Evolutionary conservation across 768 basidiomycete species (phyloP), one percentile per base, ranked within the genome.

Genomic region (Tephrocybe sp.): DNA sequence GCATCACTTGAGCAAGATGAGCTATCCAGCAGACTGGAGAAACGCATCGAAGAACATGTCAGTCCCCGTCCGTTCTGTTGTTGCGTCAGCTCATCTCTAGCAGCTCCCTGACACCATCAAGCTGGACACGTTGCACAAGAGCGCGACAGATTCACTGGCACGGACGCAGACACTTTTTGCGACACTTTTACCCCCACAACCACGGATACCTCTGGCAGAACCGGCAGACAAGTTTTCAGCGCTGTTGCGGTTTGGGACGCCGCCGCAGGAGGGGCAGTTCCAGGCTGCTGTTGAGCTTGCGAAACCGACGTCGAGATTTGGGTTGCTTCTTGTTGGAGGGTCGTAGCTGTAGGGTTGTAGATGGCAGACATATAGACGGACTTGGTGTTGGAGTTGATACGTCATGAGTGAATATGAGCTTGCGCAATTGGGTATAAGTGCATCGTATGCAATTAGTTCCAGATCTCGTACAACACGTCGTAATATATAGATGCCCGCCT

Each of bases 231-330:
- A 72, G 52, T 65, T 67, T 47, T 58, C 60, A n/a, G 58, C 65
- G n/a, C 68, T 86, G 25, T 67, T 85, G 50, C 73, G 71, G 25
- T 74, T 76, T 51, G 85, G 84, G 5, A 63, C 71, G 22, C 83
- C 87, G 49, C 58, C 66, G 13, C 56, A 69, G 31, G 82, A 84
- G 41, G 72, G 79, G 51, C 72, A 77, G 21, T 80, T 82, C 59
- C 76, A 82, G 43, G 68, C 83, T 30, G 78, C 82, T 24, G 61
- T 89, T 35, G 79, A 85, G 26, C 66, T 87, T 22, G 84, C 82
- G 18, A 88, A 86, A 55, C 81, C 88, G 15, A 82, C 83, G 32
- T 75, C 86, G 35, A 76, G 90, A 49, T 89, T 92, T 67, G 87
- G 87, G 13, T 70, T 91, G 60, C 68, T 92, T 38, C 73, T 90